phyloP scores from a whole-genome alignment of 1,284 basidiomycete genomes.

The Mycena citricolor region DNA sequence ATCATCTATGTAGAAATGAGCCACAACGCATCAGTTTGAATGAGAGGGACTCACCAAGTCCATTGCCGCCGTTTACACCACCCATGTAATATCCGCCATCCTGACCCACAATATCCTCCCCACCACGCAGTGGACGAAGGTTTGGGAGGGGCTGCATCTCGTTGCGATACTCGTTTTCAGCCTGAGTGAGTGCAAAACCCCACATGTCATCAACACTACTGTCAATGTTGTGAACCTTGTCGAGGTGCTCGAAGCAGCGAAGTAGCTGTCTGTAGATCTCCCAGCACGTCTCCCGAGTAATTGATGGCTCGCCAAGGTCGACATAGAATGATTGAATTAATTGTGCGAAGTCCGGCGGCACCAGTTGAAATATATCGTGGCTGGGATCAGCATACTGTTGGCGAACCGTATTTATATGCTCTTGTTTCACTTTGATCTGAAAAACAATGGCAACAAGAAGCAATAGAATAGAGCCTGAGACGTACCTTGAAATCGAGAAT shows the following conservation, averaged over 20 bases:
- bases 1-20: no score
- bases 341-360: slow-evolving; percentile 4
- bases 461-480: neutral
- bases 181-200: no score
- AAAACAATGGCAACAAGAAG: neutral
- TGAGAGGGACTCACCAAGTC: no score
- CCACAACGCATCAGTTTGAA: no score
- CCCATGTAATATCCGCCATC: no score
- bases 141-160: no score
- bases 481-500: slow-evolving; percentile 10
- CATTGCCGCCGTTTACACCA: no score
- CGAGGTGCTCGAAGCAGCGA: neutral
- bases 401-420: neutral
- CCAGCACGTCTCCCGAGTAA: neutral
- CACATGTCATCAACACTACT: no score
- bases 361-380: slow-evolving; percentile 5
- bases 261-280: neutral
- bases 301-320: neutral
- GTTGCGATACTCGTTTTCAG: no score
- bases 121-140: no score
- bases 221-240: neutral
- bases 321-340: slow-evolving; percentile 3
- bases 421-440: slow-evolving; percentile 2
- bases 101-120: no score
- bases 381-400: neutral